Conservation (phyloP, 495 filamentous ascomycete species). For the Neurospora sp. region DNA sequence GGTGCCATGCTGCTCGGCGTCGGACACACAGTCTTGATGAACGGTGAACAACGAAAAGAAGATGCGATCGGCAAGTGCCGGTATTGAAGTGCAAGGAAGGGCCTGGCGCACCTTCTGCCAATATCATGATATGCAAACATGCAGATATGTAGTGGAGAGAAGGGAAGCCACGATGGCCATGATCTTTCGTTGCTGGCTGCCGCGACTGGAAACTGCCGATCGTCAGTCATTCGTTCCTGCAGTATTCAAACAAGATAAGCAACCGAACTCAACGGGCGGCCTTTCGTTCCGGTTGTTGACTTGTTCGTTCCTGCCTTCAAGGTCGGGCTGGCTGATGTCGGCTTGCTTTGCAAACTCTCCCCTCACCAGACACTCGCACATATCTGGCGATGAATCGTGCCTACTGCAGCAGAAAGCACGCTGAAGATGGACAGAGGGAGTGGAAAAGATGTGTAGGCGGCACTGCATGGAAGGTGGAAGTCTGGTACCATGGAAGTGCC, state of each 20-base stretch:
- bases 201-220: neutral
- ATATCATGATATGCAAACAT: no score
- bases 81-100: no score
- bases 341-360: neutral
- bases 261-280: neutral
- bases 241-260: neutral
- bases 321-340: neutral
- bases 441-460: neutral
- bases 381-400: rapidly evolving
- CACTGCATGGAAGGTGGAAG: neutral
- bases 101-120: neutral
- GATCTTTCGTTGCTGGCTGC: neutral
- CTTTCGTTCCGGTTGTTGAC: neutral
- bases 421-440: rapidly evolving
- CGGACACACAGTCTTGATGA: no score
- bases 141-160: neutral
- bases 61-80: no score
- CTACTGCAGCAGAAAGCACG: neutral
- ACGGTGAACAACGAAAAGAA: no score
- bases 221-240: neutral
- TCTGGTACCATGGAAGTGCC: neutral
- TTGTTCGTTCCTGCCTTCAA: neutral
- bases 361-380: neutral
- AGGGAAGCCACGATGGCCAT: neutral
- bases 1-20: no score